These are phyloP conservation scores for Aureobasidium melanogenum DNA, from an alignment of 2,329 filamentous ascomycete species.

Conservation along the genomic window DNA sequence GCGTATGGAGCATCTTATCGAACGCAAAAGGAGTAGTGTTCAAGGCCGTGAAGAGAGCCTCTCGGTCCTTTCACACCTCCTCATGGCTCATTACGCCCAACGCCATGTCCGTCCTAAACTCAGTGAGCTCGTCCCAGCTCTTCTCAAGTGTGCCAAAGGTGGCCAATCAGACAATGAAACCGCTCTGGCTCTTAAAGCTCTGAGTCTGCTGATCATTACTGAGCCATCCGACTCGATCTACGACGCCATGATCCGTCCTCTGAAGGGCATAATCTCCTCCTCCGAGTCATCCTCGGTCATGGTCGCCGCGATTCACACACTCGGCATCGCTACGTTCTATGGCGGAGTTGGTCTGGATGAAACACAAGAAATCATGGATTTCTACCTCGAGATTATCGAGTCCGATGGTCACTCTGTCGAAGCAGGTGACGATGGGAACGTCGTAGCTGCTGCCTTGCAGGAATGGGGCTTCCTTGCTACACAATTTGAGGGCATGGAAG, in stretches of 20 bases:
- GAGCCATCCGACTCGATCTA: conserved; percentile 58
- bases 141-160: conserved; percentile 61
- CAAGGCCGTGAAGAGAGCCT: conserved; percentile 60
- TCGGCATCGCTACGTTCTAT: conserved; percentile 65
- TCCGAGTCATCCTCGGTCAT: conserved; percentile 58
- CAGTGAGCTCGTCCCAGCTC: conserved; percentile 53
- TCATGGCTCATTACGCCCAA: conserved; percentile 60
- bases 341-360: conserved; percentile 63
- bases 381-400: conserved; percentile 67
- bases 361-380: conserved; percentile 61
- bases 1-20: conserved; percentile 61
- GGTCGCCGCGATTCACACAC: conserved; percentile 61
- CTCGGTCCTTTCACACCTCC: conserved; percentile 51
- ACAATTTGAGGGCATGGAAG: conserved; percentile 64
- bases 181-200: conserved; percentile 59
- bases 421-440: conserved; percentile 59
- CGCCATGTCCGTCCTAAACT: conserved; percentile 52
- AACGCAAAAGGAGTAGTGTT: conserved; percentile 69
- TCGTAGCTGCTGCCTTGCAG: conserved; percentile 66
- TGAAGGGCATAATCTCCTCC: conserved; percentile 58
- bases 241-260: conserved; percentile 47
- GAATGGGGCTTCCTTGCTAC: conserved; percentile 76
- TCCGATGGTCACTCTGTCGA: conserved; percentile 67
- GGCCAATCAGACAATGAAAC: conserved; percentile 62
- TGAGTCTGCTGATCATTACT: conserved; percentile 62